Base-by-base conservation (phyloP, 805 yeast species). In the Ogataea neopini region DNA sequence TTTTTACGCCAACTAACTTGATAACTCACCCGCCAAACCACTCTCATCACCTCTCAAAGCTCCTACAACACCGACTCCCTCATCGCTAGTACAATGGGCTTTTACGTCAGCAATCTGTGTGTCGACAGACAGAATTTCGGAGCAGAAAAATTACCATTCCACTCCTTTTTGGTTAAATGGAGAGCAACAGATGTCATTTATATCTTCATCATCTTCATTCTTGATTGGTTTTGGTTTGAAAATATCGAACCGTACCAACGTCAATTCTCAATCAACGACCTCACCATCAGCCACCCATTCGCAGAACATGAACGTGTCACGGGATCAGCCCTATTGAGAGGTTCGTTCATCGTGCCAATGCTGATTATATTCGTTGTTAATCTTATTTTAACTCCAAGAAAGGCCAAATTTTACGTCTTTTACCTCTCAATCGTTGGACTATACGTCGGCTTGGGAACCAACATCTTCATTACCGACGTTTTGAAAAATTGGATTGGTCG, bases 401-500 rank as follows among this genome's bases (percentile, higher is more conserved):
- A 60, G n/a, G 76, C 80, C 50, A 83, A 79, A 58, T 26, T 77
- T 9, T 82, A 85, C 62, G 73, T 85, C 22, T 68, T 84, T 11
- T 84, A 80, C 59, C 68, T 84, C 15, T 81, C 95, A 0, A 50
- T 83, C 0, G 54, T 91, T 19, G 96, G 96, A 1, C 71, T 88
- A 20, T 63, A 71, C 8, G 66, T 88, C 1, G 74, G 90, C 0
- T 70, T 86, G 47, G 73, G 80, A 15, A 67, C 83, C 11, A 80
- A 87, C 23, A 74, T 81, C 35, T 70, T 84, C 23, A 59, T 86
- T 43, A 88, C 96, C 3, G 88, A 88, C 59, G 70, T 83, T 13
- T 63, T 88, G 50, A 92, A 92, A 69, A 82, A 85, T 61, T 81
- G 87, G 81, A 80, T 92, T 46, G 97, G 97, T 4, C 78, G 97